Base-by-base conservation (phyloP, 202 grass and related monocot species). In the Dendrocalamus latiflorus region DNA sequence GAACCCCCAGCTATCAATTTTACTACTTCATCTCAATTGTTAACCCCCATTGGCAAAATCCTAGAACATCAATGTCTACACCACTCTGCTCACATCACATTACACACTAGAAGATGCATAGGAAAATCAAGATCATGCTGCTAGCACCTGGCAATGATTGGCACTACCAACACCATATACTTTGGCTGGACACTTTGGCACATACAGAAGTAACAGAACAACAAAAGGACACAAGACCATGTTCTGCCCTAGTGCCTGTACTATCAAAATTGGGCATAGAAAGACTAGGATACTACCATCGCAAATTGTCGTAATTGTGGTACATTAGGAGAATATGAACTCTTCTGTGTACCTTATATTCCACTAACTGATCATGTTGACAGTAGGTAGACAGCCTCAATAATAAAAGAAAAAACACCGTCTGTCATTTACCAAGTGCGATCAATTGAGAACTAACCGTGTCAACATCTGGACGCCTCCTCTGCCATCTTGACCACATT, bases 401-500 rank as follows among this genome's bases (percentile, higher is more conserved):
- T 13, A 79, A 62, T 69, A 66, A 64, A 58, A 24, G 34, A 44
- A 62, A 37, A n/a, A 71, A 48, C 17, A 51, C 33, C 16, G 6
- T 48, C 24, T 37, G 11, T 71, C 43, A 76, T 80, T 83, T 80
- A 51, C 1, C 20, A 56, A 84, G 11, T 61, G 34, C 6, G 9
- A 47, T 38, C 51, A 47, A 60, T 10, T 51, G 28, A 77, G 43
- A 80, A 81, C 93, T 91, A 85, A 98, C 95, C 72, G 85, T 95
- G 59, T 98, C 83, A 83, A 95, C 92, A 93, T 93, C 85, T 68
- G 90, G 92, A 83, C 87, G 87, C 65, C 89, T 72, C 76, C 87
- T 91, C 83, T 98, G 95, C 95, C 95, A 98, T 81, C 93, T 93
- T 26, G 92, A 95, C 93, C 91, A 98, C 77, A 93, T 84, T 85